Conservation (phyloP, 345 rosid genomes). For the Eucalyptus melliodora region DNA sequence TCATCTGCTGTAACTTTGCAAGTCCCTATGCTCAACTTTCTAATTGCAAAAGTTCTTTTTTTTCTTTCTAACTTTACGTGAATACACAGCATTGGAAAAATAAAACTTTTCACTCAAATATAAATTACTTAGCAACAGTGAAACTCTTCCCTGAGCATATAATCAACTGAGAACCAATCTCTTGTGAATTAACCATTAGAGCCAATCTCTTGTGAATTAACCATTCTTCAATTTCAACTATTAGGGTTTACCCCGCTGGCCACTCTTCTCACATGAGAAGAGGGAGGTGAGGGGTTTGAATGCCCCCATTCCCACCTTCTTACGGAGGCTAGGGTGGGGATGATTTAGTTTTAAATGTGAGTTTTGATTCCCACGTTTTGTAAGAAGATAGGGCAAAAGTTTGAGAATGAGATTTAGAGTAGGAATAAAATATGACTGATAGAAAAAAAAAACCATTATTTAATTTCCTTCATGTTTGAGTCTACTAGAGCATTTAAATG, state of each 20-base stretch:
- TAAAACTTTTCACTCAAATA: not conserved
- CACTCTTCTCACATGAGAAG: too few relatives aligned
- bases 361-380: fast-evolving
- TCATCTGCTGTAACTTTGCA: not conserved
- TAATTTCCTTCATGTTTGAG: not conserved
- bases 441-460: not conserved
- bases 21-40: not conserved
- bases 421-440: fast-evolving
- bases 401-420: too few relatives aligned
- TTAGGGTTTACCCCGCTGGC: fast-evolving
- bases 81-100: not conserved
- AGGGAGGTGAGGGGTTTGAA: too few relatives aligned
- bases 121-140: not conserved
- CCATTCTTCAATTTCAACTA: not conserved
- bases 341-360: too few relatives aligned
- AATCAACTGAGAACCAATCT: not conserved
- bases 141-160: not conserved
- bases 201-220: not conserved
- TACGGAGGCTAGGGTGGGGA: too few relatives aligned
- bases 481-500: not conserved
- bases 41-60: not conserved
- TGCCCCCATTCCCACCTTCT: too few relatives aligned
- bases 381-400: too few relatives aligned
- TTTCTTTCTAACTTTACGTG: not conserved
- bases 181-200: not conserved